A percentile compares a stretch with the other conserved stretches of the same genome.
phyloP scores from a whole-genome alignment of 2,329 filamentous ascomycete species.

The Botrytis fragariae region DNA sequence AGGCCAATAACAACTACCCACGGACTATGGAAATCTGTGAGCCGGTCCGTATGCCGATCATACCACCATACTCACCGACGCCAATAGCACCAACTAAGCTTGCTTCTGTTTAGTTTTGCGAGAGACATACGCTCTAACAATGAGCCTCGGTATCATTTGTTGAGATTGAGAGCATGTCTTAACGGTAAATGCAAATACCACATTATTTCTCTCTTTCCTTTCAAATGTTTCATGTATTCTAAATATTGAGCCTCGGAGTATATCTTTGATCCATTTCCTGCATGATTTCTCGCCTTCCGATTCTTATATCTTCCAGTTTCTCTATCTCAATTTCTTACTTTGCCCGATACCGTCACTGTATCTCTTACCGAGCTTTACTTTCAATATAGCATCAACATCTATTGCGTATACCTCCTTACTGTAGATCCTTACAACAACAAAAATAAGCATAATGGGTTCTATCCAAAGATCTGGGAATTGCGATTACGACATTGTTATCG shows the following conservation, averaged over 20 bases:
- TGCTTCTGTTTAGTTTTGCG: background rate
- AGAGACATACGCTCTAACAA: background rate
- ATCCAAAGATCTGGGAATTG: slow-evolving; percentile 12
- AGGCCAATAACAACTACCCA: background rate
- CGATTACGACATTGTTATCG: slow-evolving; percentile 55
- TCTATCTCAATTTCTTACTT: background rate
- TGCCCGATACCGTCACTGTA: background rate
- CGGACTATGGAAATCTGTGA: background rate
- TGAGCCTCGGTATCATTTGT: background rate
- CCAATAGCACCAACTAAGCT: background rate
- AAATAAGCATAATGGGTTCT: slow-evolving; percentile 23
- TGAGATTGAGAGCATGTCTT: background rate
- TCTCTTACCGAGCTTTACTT: background rate
- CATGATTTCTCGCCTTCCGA: background rate
- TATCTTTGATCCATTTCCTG: background rate
- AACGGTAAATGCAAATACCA: background rate
- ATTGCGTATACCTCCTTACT: background rate
- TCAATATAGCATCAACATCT: background rate
- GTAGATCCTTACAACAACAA: background rate
- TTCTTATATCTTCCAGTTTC: background rate
- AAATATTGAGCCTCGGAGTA: background rate
- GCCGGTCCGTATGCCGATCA: background rate
- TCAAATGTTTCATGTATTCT: background rate
- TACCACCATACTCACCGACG: background rate
- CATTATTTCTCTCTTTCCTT: background rate